A percentile compares a stretch with the other conserved stretches of the same genome.
These are phyloP conservation scores for Coccinonectria pachysandricola DNA, from an alignment of 2,329 filamentous ascomycete genomes.

Conservation along the genomic window DNA sequence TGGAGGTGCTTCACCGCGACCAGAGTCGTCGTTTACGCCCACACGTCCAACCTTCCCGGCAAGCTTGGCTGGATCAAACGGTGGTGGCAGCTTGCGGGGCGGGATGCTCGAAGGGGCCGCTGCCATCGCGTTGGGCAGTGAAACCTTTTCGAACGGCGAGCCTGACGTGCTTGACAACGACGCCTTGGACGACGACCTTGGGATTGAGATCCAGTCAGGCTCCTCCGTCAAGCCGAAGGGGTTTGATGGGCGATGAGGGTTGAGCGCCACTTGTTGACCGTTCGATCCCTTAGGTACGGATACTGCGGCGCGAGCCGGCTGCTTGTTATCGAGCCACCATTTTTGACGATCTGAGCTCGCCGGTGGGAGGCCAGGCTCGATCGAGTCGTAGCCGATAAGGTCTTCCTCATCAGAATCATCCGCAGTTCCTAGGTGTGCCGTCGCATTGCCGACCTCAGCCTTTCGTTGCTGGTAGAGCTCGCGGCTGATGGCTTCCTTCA, in stretches of 20 bases:
- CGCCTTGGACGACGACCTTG: slow-evolving; percentile 41
- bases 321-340: slow-evolving; percentile 61
- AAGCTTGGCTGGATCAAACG: slow-evolving; percentile 36
- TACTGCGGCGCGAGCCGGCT: slow-evolving; percentile 65
- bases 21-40: slow-evolving; percentile 31
- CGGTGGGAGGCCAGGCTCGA: slow-evolving; percentile 65
- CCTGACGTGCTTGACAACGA: slow-evolving; percentile 48
- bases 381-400: slow-evolving; percentile 67
- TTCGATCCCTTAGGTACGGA: slow-evolving; percentile 46
- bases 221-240: slow-evolving; percentile 68
- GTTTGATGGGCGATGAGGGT: slow-evolving; percentile 66
- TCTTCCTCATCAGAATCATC: slow-evolving; percentile 67
- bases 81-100: slow-evolving; percentile 41
- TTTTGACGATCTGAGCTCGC: slow-evolving; percentile 59
- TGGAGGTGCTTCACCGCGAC: slow-evolving; percentile 29
- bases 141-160: slow-evolving; percentile 49
- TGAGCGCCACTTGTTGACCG: slow-evolving; percentile 51
- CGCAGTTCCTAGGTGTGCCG: slow-evolving; percentile 40
- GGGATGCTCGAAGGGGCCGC: slow-evolving; percentile 34
- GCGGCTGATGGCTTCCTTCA: slow-evolving; percentile 61
- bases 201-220: slow-evolving; percentile 71
- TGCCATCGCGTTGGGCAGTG: slow-evolving; percentile 36
- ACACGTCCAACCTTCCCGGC: slow-evolving; percentile 36
- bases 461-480: slow-evolving; percentile 64
- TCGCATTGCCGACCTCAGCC: slow-evolving; percentile 53